Conservation (phyloP, 257 asterid species). For the Penstemon newberryi region DNA sequence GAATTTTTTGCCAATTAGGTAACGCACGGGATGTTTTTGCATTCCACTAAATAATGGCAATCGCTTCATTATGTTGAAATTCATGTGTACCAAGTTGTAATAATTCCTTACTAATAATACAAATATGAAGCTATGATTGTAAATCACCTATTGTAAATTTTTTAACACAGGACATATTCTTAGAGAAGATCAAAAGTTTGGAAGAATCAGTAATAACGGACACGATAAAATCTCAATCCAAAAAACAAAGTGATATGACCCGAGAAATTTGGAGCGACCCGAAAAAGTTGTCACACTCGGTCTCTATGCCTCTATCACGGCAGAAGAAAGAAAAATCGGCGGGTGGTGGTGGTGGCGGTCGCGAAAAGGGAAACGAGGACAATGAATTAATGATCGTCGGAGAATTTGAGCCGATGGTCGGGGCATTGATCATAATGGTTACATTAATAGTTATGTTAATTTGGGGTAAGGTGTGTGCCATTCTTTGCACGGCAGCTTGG, state of each 20-base stretch:
- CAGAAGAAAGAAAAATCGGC: not conserved
- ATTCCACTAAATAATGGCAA: too few relatives aligned
- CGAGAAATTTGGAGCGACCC: conserved; percentile 18
- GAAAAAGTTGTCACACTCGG: conserved; percentile 31
- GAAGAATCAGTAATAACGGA: not conserved
- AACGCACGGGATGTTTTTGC: too few relatives aligned
- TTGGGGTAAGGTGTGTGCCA: conserved; percentile 44
- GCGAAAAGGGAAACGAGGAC: conserved; percentile 7
- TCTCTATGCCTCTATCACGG: conserved; percentile 20
- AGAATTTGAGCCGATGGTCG: conserved; percentile 37
- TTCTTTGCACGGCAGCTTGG: conserved; percentile 35
- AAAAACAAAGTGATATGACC: not conserved
- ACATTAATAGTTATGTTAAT: conserved; percentile 40
- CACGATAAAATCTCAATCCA: too few relatives aligned
- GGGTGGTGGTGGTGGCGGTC: not conserved
- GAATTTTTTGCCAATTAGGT: too few relatives aligned
- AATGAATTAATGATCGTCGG: not conserved
- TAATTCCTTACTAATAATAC: too few relatives aligned
- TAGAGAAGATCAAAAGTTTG: conserved; percentile 14
- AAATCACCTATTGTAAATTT: too few relatives aligned
- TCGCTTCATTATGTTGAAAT: too few relatives aligned
- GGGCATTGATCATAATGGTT: conserved; percentile 32
- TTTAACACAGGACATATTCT: not conserved
- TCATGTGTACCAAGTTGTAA: too few relatives aligned
- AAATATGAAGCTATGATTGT: not conserved